A percentile compares a stretch with the other conserved stretches of the same genome.
Evolutionary conservation across 345 rosid species (phyloP).

Genomic region (Psidium guajava): DNA sequence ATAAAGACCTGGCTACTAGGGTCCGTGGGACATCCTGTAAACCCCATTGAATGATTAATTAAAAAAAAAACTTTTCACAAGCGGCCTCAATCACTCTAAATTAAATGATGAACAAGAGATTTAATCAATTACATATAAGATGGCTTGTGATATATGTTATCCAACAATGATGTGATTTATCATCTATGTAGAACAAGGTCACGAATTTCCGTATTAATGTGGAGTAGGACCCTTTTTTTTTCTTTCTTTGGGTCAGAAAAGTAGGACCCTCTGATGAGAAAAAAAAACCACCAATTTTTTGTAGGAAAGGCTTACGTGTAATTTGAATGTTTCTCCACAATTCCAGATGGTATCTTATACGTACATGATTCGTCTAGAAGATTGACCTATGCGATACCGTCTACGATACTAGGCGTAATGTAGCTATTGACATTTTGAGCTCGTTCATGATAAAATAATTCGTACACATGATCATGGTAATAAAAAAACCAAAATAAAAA

Average conservation of each 20-base stretch:
- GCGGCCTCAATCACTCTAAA: not conserved
- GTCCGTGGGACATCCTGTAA: not conserved
- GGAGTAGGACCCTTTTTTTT: not conserved
- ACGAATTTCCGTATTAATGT: not conserved
- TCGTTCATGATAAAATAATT: not conserved
- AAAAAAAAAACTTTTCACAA: not conserved
- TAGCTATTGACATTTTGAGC: not conserved
- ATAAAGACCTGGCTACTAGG: not conserved
- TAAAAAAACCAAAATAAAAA: not conserved
- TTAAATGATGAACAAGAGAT: not conserved
- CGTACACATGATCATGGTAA: not conserved
- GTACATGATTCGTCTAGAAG: not conserved
- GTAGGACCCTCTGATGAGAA: not conserved
- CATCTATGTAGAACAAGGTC: not conserved
- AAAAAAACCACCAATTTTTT: not conserved
- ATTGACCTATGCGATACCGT: not conserved
- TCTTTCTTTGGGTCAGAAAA: no score
- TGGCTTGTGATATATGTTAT: not conserved
- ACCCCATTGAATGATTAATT: not conserved
- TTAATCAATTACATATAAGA: not conserved
- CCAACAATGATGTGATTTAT: not conserved
- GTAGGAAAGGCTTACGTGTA: not conserved
- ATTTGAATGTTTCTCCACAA: not conserved
- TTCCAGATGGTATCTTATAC: not conserved
- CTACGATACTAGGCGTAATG: not conserved